A percentile compares a stretch with the other conserved stretches of the same genome.
These are phyloP conservation scores for Cytospora leucostoma DNA, from an alignment of 2,329 filamentous ascomycete species.

Conservation along the genomic window DNA sequence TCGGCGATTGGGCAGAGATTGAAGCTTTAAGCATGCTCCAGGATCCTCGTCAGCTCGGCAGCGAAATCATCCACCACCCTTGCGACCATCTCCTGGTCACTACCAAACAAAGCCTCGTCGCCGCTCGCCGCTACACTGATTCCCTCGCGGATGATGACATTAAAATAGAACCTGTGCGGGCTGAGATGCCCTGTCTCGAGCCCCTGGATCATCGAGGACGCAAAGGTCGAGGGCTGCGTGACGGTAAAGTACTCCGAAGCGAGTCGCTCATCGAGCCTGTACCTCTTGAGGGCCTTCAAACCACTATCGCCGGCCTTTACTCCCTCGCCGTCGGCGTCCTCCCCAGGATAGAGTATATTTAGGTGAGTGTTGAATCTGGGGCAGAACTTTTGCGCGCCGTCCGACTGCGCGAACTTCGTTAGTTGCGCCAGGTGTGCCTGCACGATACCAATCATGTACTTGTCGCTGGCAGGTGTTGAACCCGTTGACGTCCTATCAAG, in stretches of 20 bases:
- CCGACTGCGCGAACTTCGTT: conserved; percentile 28
- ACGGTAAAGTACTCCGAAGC: conserved; percentile 29
- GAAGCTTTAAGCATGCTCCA: conserved; percentile 6
- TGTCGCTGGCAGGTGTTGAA: background rate
- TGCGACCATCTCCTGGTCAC: conserved; percentile 7
- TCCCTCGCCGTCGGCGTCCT: background rate
- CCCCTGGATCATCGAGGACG: conserved; percentile 13
- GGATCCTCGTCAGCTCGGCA: conserved; percentile 13
- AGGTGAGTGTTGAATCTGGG: conserved; percentile 27
- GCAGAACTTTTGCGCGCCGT: conserved; percentile 18
- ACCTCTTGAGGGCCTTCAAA: conserved; percentile 17
- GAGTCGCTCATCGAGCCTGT: conserved; percentile 27
- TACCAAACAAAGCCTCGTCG: conserved; percentile 20
- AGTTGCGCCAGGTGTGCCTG: conserved; percentile 27
- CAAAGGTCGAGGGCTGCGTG: conserved; percentile 8
- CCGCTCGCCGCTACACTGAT: conserved; percentile 26
- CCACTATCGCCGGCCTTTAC: background rate
- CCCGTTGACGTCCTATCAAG: background rate
- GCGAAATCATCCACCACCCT: conserved; percentile 14
- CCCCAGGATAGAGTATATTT: conserved; percentile 27
- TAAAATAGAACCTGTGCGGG: conserved; percentile 26
- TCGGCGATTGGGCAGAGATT: background rate
- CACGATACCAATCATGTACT: conserved; percentile 13
- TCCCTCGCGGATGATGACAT: conserved; percentile 23
- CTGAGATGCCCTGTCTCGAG: conserved; percentile 17